phyloP scores from a whole-genome alignment of 208 protist genomes.

The Leishmania guyanensis region DNA sequence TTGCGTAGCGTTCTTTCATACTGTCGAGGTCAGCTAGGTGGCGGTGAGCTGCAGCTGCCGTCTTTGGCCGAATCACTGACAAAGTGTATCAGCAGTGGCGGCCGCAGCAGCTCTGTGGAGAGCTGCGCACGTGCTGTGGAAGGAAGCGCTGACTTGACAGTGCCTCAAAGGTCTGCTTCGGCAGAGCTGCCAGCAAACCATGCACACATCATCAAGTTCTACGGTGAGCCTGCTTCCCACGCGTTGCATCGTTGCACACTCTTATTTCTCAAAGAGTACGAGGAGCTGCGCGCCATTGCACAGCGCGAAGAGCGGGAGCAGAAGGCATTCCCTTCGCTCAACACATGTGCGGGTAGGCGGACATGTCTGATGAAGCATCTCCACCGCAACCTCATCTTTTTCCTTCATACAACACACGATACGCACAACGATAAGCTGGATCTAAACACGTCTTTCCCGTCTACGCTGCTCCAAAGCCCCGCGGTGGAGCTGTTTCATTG shows the following conservation, averaged over 20 bases:
- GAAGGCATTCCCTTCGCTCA: neutral
- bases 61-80: conserved; percentile 3
- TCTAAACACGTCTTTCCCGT: conserved; percentile 44
- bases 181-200: conserved; percentile 1
- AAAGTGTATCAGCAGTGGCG: neutral
- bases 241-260: conserved; percentile 45
- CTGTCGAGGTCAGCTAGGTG: conserved; percentile 28
- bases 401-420: conserved; percentile 87
- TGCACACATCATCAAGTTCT: conserved; percentile 63
- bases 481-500: conserved; percentile 72
- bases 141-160: neutral
- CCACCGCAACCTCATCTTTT: conserved; percentile 60
- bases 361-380: conserved; percentile 20
- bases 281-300: conserved; percentile 18
- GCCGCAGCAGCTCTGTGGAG: neutral
- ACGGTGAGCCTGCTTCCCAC: conserved; percentile 61
- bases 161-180: neutral
- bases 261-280: conserved; percentile 66
- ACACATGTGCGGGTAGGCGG: neutral
- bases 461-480: conserved; percentile 45
- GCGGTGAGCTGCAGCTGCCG: conserved; percentile 12
- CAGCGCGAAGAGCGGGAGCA: conserved; percentile 11
- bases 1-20: conserved; percentile 27
- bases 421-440: conserved; percentile 83
- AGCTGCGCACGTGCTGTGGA: too few relatives aligned